Evolutionary conservation across 2,329 filamentous ascomycete species (phyloP), one percentile per base, ranked within the genome.

Genomic region (Botryotinia convoluta): DNA sequence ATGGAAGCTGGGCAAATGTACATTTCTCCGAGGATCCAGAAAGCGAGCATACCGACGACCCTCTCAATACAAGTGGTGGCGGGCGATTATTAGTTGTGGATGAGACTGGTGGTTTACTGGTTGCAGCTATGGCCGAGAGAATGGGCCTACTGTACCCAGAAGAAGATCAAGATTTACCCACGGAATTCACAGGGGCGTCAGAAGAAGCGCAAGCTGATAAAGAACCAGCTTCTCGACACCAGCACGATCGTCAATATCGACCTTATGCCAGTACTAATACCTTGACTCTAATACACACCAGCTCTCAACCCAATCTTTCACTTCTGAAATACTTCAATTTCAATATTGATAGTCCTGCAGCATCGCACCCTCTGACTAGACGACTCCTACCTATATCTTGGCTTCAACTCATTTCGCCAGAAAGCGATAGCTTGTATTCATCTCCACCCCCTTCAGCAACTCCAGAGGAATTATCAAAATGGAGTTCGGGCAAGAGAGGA

Each of bases 241-340:
- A 74, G 62, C 63, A 73, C 39, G 54, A 71, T 12, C 76, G 37
- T n/a, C 57, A 64, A 57, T 67, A 77, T 45, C 71, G 68, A 16
- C 71, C 76, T 37, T 78, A 77, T 71, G 78, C 69, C 76, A 78
- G 69, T 60, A 78, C 71, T 61, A 97, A 94, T 83, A 95, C 91
- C 74, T 89, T 93, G 76, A 97, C 94, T 1, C 82, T 97, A 69
- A 83, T 97, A 48, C 94, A 97, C 82, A 84, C 91, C 69, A 94
- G 95, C 82, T 89, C 91, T 44, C 94, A 97, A 82, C 93, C 94
- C 2, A 98, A 98, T 81, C 89, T 98, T 74, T 91, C 91, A 29
- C 88, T 96, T 67, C 87, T 99, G 32, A 93, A 93, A 81, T 97
- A 97, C 85, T 98, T 97, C 83, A 90, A 90, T 81, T 98, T 91